These are phyloP conservation scores for Exophiala phaeomuriformis DNA, from an alignment of 2,329 filamentous ascomycete genomes.

Conservation along the genomic window DNA sequence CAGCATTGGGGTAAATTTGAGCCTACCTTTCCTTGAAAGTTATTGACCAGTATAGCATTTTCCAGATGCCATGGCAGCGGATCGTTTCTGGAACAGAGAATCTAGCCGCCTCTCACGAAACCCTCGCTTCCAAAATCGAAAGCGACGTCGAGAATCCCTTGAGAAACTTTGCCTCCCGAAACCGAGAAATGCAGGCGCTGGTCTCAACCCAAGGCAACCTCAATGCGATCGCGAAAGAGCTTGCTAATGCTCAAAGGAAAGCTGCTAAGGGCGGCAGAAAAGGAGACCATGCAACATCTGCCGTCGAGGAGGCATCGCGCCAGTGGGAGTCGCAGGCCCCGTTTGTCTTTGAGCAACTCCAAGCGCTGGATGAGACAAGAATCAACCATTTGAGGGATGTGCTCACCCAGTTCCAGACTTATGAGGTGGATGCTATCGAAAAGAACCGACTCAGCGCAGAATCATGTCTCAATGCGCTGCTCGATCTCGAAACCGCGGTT, in stretches of 20 bases:
- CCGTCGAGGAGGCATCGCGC: constrained; percentile 67
- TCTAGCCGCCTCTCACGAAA: constrained; percentile 75
- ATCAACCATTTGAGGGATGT: constrained; percentile 84
- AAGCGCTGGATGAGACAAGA: constrained; percentile 81
- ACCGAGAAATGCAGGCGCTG: constrained; percentile 71
- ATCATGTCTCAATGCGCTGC: constrained; percentile 68
- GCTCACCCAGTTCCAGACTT: constrained; percentile 85
- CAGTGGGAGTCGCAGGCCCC: constrained; percentile 94
- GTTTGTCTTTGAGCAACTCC: constrained; percentile 87
- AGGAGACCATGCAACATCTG: constrained; percentile 59
- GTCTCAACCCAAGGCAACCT: constrained; percentile 75
- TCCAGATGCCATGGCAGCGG: constrained; percentile 82
- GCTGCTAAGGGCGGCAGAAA: constrained; percentile 77
- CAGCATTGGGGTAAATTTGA: constrained; percentile 72
- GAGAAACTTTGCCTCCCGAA: constrained; percentile 63
- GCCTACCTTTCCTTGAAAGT: not conserved
- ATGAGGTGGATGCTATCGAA: constrained; percentile 82
- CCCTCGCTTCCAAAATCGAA: constrained; percentile 73
- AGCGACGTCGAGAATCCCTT: constrained; percentile 80
- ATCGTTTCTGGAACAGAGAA: constrained; percentile 72
- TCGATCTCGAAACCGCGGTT: constrained; percentile 78
- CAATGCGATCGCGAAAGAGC: constrained; percentile 68
- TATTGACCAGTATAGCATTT: constrained; percentile 55
- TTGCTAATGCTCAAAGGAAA: constrained; percentile 77
- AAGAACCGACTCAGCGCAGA: constrained; percentile 67